Percentiles rank a stretch among this genome's conserved stretches.
These are phyloP conservation scores for Coemansia sp. DNA, from an alignment of 192 early-diverging fungal genomes.

Conservation along the genomic window DNA sequence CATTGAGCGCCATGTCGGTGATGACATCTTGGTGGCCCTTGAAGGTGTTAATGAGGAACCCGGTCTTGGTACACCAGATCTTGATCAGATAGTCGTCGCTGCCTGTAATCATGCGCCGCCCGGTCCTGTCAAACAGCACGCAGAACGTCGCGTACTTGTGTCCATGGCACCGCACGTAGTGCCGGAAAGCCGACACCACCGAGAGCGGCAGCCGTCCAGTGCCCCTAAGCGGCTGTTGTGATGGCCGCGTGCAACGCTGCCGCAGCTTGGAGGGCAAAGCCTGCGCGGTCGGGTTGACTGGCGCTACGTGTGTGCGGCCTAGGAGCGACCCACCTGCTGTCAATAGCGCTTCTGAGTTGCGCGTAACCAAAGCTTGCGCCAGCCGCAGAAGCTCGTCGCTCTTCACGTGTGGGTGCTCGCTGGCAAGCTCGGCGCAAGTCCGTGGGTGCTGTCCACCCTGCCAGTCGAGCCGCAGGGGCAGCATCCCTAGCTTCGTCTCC, in stretches of 20 bases:
- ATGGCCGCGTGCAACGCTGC: neutral
- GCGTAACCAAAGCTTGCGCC: slow-evolving; percentile 24
- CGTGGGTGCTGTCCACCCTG: slow-evolving; percentile 61
- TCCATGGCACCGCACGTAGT: slow-evolving; percentile 69
- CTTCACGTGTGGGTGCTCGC: slow-evolving; percentile 29
- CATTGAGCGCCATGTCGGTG: slow-evolving; percentile 75
- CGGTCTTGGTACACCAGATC: slow-evolving; percentile 80
- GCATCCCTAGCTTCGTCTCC: slow-evolving; percentile 51
- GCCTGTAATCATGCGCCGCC: slow-evolving; percentile 76
- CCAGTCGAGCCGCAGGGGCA: slow-evolving; percentile 75
- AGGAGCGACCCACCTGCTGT: slow-evolving; percentile 47
- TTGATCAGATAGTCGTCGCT: slow-evolving; percentile 89
- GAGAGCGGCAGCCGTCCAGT: slow-evolving; percentile 9
- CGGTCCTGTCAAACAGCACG: slow-evolving; percentile 74
- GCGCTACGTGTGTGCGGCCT: slow-evolving; percentile 28
- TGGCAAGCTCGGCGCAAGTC: slow-evolving; percentile 64
- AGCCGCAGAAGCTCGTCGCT: slow-evolving; percentile 32
- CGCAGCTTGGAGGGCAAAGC: neutral
- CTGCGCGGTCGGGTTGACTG: slow-evolving; percentile 21
- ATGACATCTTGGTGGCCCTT: slow-evolving; percentile 79
- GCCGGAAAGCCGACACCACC: slow-evolving; percentile 29
- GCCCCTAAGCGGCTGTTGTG: slow-evolving; percentile 1
- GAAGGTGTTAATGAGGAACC: slow-evolving; percentile 78
- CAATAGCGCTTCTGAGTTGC: slow-evolving; percentile 25
- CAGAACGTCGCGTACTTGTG: slow-evolving; percentile 79